Percentiles rank a stretch among this genome's conserved stretches.
phyloP scores from a whole-genome alignment of 1,139 yeast genomes.

The Candida dubliniensis region DNA sequence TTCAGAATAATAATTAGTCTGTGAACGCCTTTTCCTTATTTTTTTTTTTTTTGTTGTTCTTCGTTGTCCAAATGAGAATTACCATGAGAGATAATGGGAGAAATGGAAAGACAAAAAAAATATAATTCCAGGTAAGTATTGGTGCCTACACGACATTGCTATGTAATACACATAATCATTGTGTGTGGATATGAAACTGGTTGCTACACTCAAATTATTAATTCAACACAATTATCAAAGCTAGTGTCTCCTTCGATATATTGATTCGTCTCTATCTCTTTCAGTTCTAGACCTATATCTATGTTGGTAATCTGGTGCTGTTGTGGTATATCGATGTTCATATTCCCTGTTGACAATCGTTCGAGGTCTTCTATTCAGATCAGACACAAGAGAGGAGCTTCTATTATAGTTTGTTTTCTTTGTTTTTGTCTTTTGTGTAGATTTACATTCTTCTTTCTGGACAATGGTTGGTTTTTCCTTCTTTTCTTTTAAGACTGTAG shows the following conservation, averaged over 20 bases:
- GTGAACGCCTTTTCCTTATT: not conserved
- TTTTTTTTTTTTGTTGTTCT: not conserved
- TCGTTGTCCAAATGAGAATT: not conserved
- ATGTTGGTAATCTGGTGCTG: not conserved
- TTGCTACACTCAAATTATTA: too few species aligned
- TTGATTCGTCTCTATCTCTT: slow-evolving; percentile 10
- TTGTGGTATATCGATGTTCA: not conserved
- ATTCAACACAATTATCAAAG: not conserved
- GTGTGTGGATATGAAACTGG: too few species aligned
- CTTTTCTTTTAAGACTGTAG: slow-evolving; percentile 24
- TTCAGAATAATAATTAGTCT: not conserved
- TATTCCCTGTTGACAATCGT: slow-evolving; percentile 1
- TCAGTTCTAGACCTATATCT: not conserved
- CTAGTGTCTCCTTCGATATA: slow-evolving; percentile 6
- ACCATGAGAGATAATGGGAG: not conserved
- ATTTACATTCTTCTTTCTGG: slow-evolving; percentile 8
- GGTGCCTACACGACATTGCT: not conserved
- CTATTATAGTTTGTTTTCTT: slow-evolving; percentile 28
- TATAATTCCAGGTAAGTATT: not conserved
- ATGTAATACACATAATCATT: too few species aligned
- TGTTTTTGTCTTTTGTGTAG: not conserved
- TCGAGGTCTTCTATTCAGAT: not conserved
- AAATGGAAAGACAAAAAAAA: not conserved
- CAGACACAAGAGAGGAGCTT: slow-evolving; percentile 16
- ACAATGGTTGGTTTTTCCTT: slow-evolving; percentile 8